Conservation (phyloP, 495 filamentous ascomycete genomes). For the Amorphotheca resinae region DNA sequence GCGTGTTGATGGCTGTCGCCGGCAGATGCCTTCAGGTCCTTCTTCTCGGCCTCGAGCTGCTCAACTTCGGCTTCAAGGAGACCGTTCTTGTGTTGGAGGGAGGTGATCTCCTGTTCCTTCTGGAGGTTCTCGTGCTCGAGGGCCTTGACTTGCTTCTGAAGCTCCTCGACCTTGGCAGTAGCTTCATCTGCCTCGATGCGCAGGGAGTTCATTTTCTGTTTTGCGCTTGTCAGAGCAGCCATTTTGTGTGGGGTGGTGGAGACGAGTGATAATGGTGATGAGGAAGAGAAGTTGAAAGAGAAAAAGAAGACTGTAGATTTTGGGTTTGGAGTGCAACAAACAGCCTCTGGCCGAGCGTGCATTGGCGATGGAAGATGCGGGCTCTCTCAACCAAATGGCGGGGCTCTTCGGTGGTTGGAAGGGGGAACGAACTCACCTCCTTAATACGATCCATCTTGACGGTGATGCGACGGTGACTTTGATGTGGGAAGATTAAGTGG, state of each 20-base stretch:
- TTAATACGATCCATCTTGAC: slow-evolving; percentile 60
- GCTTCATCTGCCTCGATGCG: slow-evolving; percentile 85
- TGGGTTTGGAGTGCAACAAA: background rate
- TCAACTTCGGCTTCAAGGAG: slow-evolving; percentile 84
- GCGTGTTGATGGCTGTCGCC: slow-evolving; percentile 62
- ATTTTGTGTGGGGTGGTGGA: no score
- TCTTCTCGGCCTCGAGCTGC: slow-evolving; percentile 65
- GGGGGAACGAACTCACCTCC: slow-evolving; percentile 48
- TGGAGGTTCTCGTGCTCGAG: slow-evolving; percentile 89
- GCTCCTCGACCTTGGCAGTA: slow-evolving; percentile 67
- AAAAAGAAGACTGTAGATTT: background rate
- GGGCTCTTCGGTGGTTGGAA: slow-evolving; percentile 17
- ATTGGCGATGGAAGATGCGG: no score
- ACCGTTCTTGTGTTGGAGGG: slow-evolving; percentile 80
- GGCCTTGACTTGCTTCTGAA: slow-evolving; percentile 70
- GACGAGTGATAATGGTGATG: no score
- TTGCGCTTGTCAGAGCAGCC: no score
- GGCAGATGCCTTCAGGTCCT: slow-evolving; percentile 66
- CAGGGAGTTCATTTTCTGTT: slow-evolving; percentile 83
- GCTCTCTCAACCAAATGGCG: slow-evolving; percentile 17
- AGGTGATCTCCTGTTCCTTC: slow-evolving; percentile 97
- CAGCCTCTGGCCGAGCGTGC: background rate
- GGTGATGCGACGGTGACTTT: background rate
- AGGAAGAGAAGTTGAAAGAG: no score
- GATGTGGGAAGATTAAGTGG: no score